Conservation (phyloP, 805 yeast genomes). For the Brettanomyces sp. region DNA sequence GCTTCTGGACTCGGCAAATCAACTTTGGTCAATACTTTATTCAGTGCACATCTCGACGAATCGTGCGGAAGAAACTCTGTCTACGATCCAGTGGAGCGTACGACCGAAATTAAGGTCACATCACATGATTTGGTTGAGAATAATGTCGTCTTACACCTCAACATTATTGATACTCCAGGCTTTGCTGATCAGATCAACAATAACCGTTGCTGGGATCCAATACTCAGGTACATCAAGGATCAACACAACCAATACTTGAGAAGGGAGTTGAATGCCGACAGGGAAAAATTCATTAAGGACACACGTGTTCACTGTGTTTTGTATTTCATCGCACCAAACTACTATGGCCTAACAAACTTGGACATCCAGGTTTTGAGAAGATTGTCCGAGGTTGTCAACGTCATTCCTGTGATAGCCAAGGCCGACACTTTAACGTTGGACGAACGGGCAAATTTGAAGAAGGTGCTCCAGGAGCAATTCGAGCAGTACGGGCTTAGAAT, state of each 20-base stretch:
- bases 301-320: conserved; percentile 90
- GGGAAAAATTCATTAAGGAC: conserved; percentile 75
- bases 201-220: conserved; percentile 95
- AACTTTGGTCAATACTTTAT: conserved; percentile 83
- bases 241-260: conserved; percentile 87
- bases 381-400: conserved; percentile 83
- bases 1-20: conserved; percentile 92
- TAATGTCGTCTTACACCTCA: conserved; percentile 76
- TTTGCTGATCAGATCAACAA: conserved; percentile 96
- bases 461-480: conserved; percentile 68
- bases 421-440: conserved; percentile 80
- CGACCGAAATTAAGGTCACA: conserved; percentile 73
- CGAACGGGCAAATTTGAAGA: conserved; percentile 76
- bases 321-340: conserved; percentile 85
- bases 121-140: conserved; percentile 72
- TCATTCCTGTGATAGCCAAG: conserved; percentile 92
- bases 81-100: conserved; percentile 69
- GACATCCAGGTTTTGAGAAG: conserved; percentile 78
- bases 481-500: conserved; percentile 60
- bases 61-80: conserved; percentile 63
- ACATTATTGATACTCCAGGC: conserved; percentile 94
- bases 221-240: conserved; percentile 87
- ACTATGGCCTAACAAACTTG: conserved; percentile 72
- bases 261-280: conserved; percentile 88
- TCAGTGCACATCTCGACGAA: conserved; percentile 69